These are phyloP conservation scores for Elongisporangium anandrum DNA, from an alignment of 352 stramenopile species.

Conservation along the genomic window DNA sequence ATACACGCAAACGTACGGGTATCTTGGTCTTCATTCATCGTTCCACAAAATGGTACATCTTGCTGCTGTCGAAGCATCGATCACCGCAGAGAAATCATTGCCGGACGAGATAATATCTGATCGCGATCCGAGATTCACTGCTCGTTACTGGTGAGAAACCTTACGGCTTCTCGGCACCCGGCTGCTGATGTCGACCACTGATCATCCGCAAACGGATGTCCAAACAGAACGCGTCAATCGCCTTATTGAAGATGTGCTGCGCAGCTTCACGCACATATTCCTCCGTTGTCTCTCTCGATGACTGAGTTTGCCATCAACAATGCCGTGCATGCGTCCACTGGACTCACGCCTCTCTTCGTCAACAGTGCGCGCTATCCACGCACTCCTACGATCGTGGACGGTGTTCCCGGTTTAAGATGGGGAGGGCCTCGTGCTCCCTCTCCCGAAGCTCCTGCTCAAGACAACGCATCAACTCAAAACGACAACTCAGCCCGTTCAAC, in stretches of 20 bases:
- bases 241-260: slow-evolving; percentile 14
- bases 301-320: slow-evolving; percentile 28
- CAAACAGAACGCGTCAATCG: slow-evolving; percentile 24
- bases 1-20: slow-evolving; percentile 4
- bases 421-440: background rate
- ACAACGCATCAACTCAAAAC: too few species aligned
- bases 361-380: slow-evolving; percentile 10
- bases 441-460: too few species aligned
- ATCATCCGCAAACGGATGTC: slow-evolving; percentile 18
- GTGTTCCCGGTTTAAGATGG: background rate
- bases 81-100: background rate
- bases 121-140: background rate
- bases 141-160: slow-evolving; percentile 9
- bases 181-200: slow-evolving; percentile 15
- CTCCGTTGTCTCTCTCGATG: slow-evolving; percentile 12
- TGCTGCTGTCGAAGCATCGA: background rate
- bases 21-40: slow-evolving; percentile 23
- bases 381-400: slow-evolving; percentile 2
- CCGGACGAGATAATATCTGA: background rate
- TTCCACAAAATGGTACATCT: slow-evolving; percentile 24
- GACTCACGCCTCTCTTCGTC: slow-evolving; percentile 14
- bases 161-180: slow-evolving; percentile 11
- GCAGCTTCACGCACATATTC: slow-evolving; percentile 15
- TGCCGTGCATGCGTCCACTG: slow-evolving; percentile 15
- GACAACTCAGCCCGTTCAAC: too few species aligned